Conservation (phyloP, 441 rosid genomes). For the Mallotus japonicus region DNA sequence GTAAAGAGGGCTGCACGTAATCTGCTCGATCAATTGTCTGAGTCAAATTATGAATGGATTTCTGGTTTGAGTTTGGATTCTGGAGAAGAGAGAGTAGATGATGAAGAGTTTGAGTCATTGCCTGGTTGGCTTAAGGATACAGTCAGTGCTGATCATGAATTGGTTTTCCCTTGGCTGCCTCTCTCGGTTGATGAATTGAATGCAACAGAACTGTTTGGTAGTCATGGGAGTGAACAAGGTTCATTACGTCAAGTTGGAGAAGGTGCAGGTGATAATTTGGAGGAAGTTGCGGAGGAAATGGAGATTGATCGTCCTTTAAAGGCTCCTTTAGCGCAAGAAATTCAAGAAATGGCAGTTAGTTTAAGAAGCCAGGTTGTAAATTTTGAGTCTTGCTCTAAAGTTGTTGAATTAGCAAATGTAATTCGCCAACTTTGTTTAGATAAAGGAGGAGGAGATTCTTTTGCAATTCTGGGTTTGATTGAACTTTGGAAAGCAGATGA, state of each 20-base stretch:
- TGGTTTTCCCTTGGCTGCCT: constrained; percentile 68
- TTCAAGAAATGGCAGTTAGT: constrained; percentile 35
- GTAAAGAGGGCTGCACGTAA: constrained; percentile 59
- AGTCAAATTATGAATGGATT: constrained; percentile 37
- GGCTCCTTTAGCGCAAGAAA: constrained; percentile 36
- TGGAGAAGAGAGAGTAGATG: constrained; percentile 28
- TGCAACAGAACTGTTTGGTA: constrained; percentile 31
- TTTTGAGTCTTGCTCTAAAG: constrained; percentile 44
- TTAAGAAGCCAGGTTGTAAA: constrained; percentile 41
- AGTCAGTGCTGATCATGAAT: constrained; percentile 25
- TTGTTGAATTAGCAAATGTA: constrained; percentile 45
- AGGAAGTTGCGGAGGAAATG: constrained; percentile 29
- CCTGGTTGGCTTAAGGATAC: constrained; percentile 57
- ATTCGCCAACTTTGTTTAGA: constrained; percentile 51
- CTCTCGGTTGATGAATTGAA: constrained; percentile 34
- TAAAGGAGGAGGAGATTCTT: constrained; percentile 41
- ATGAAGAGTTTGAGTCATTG: constrained; percentile 51
- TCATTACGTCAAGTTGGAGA: constrained; percentile 35
- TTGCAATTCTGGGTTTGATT: constrained; percentile 48
- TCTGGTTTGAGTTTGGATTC: constrained; percentile 44
- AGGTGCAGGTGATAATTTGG: constrained; percentile 29
- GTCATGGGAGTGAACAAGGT: constrained; percentile 30
- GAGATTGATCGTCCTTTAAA: constrained; percentile 30
- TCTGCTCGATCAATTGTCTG: constrained; percentile 62
- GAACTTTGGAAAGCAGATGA: constrained; percentile 80